Percentiles rank a stretch among this genome's conserved stretches.
Evolutionary conservation across 305 asterid species (phyloP).

Genomic region (Solanum aculeatissimum): DNA sequence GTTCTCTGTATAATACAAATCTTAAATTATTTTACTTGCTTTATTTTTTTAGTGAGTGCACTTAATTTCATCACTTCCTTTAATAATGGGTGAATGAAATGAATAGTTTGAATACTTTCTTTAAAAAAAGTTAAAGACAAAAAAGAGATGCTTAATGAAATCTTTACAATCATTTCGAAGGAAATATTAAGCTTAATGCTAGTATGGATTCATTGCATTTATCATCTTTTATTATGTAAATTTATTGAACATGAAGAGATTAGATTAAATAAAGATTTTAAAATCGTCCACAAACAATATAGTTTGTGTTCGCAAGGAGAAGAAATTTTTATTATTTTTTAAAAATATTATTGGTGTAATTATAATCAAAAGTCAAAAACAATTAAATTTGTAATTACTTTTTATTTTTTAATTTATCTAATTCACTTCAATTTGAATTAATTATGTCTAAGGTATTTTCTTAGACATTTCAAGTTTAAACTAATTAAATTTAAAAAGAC

Average conservation of each 20-base stretch:
- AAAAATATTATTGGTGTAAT: no score
- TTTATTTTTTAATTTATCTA: no score
- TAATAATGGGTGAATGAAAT: neutral
- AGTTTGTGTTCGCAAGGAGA: no score
- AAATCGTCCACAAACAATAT: neutral
- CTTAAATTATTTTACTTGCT: neutral
- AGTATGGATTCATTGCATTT: neutral
- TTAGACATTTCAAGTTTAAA: no score
- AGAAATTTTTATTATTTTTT: neutral
- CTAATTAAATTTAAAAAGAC: no score
- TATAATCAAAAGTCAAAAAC: no score
- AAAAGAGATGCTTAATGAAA: neutral
- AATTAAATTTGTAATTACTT: no score
- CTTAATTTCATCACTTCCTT: neutral
- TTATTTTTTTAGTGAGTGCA: neutral
- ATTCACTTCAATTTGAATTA: no score
- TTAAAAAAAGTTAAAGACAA: neutral
- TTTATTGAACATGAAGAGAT: neutral
- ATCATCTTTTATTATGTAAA: neutral
- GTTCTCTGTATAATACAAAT: neutral
- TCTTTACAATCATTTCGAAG: neutral
- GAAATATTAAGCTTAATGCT: neutral
- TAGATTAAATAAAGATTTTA: neutral
- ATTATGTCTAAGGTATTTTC: no score
- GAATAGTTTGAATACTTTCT: neutral